Conservation (phyloP, 1,284 basidiomycete genomes). For the Agaricales sp. region DNA sequence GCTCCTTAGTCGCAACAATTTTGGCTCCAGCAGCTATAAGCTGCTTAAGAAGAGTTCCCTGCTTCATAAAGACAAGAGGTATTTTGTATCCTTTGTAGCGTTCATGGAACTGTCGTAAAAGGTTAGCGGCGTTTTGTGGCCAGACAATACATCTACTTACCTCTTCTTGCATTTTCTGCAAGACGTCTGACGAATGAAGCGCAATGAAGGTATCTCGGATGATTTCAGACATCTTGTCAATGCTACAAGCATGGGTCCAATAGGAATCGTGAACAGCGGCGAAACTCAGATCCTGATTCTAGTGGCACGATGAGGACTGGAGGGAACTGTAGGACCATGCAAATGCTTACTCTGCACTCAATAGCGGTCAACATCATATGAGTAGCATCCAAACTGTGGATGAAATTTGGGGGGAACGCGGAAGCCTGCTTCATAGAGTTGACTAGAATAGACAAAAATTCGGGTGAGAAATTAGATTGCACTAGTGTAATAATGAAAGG, state of each 20-base stretch:
- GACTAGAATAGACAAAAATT: slow-evolving; percentile 32
- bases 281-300: slow-evolving; percentile 72
- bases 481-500: slow-evolving; percentile 3
- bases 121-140: slow-evolving; percentile 1
- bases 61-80: slow-evolving; percentile 46
- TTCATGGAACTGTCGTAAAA: slow-evolving; percentile 52
- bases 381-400: slow-evolving; percentile 95
- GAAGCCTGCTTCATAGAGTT: slow-evolving; percentile 84
- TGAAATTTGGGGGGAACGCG: slow-evolving; percentile 98
- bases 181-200: slow-evolving; percentile 82
- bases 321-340: background rate
- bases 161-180: slow-evolving; percentile 51
- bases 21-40: slow-evolving; percentile 31
- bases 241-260: slow-evolving; percentile 91
- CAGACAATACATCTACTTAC: slow-evolving; percentile 24
- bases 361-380: slow-evolving; percentile 99
- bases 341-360: slow-evolving; percentile 60
- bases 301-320: no score
- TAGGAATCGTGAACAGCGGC: slow-evolving; percentile 98
- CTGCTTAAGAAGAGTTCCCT: slow-evolving; percentile 23
- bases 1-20: slow-evolving; percentile 28
- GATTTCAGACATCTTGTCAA: slow-evolving; percentile 84
- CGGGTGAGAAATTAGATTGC: background rate
- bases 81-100: slow-evolving; percentile 73
- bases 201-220: slow-evolving; percentile 94